These are phyloP conservation scores for Macrolepiota fuliginosa DNA, from an alignment of 768 basidiomycete species.

Conservation along the genomic window DNA sequence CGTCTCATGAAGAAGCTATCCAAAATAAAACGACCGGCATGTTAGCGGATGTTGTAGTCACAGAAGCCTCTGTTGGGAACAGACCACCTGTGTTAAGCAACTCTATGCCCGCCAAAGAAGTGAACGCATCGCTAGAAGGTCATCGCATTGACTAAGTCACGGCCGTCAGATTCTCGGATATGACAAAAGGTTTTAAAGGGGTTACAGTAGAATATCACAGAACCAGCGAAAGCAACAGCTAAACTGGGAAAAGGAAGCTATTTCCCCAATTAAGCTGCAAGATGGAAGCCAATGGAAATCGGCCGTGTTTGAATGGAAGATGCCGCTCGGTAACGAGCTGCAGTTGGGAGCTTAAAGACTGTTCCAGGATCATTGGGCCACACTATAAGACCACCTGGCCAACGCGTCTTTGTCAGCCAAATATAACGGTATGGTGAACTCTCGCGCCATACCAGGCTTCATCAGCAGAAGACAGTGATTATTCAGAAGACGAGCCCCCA, in stretches of 20 bases:
- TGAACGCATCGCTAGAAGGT: constrained; percentile 90
- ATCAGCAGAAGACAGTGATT: constrained; percentile 7
- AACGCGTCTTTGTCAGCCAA: constrained; percentile 1
- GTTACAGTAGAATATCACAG: background rate
- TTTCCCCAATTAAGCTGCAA: background rate
- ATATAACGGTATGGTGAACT: constrained; percentile 1
- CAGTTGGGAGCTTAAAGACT: background rate
- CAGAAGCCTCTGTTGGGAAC: constrained; percentile 86
- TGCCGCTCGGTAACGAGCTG: background rate
- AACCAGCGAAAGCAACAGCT: background rate
- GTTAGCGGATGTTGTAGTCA: constrained; percentile 83
- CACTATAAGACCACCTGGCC: background rate
- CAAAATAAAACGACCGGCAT: background rate
- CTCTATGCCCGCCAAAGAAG: constrained; percentile 95
- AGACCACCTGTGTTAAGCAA: constrained; percentile 86
- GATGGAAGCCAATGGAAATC: background rate
- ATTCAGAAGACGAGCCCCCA: background rate
- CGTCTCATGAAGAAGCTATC: background rate
- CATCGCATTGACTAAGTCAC: background rate
- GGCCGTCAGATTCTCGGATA: no score
- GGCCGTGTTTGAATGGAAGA: background rate
- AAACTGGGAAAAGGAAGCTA: background rate
- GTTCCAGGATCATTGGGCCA: background rate
- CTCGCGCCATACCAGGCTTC: constrained; percentile 3
- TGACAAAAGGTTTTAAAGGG: background rate